Percentiles rank a stretch among this genome's conserved stretches.
Evolutionary conservation across 75 land plant species (phyloP).

Genomic region (Cupressus sempervirens): DNA sequence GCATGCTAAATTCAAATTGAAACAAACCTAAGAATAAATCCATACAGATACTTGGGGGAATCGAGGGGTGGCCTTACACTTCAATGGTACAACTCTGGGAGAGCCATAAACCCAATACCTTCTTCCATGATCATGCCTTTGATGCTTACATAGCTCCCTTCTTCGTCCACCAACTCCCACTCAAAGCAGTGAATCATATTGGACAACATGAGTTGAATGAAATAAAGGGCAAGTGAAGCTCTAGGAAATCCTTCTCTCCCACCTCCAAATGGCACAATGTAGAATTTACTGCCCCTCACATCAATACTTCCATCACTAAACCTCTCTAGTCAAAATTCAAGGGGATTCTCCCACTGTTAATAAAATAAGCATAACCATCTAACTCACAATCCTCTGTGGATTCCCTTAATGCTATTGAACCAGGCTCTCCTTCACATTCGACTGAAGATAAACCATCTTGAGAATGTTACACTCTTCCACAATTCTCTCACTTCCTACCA

Average conservation of each 20-base stretch:
- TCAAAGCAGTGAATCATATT: slow-evolving; percentile 46
- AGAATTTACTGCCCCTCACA: slow-evolving; percentile 38
- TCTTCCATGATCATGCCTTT: slow-evolving; percentile 31
- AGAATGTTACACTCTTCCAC: slow-evolving; percentile 52
- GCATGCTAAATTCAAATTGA: too few relatives aligned
- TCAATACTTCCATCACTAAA: slow-evolving; percentile 28
- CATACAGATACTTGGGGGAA: not conserved
- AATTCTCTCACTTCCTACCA: slow-evolving; percentile 28
- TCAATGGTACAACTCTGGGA: slow-evolving; percentile 32
- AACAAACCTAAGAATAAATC: not conserved
- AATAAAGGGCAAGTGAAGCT: slow-evolving; percentile 30
- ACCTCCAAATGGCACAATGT: slow-evolving; percentile 53
- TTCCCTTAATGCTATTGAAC: slow-evolving; percentile 29
- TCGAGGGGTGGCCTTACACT: slow-evolving; percentile 25
- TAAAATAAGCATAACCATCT: slow-evolving; percentile 37
- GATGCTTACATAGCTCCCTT: not conserved
- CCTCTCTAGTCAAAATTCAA: slow-evolving; percentile 49
- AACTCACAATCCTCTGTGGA: slow-evolving; percentile 29
- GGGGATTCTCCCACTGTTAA: slow-evolving; percentile 60
- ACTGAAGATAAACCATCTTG: slow-evolving; percentile 40
- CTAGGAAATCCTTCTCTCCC: slow-evolving; percentile 57
- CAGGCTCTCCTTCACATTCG: slow-evolving; percentile 50
- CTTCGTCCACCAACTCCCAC: slow-evolving; percentile 20
- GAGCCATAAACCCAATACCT: slow-evolving; percentile 26
- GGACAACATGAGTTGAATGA: slow-evolving; percentile 30